Base-by-base conservation (phyloP, 768 basidiomycete species). In the Pleurotus giganteus region DNA sequence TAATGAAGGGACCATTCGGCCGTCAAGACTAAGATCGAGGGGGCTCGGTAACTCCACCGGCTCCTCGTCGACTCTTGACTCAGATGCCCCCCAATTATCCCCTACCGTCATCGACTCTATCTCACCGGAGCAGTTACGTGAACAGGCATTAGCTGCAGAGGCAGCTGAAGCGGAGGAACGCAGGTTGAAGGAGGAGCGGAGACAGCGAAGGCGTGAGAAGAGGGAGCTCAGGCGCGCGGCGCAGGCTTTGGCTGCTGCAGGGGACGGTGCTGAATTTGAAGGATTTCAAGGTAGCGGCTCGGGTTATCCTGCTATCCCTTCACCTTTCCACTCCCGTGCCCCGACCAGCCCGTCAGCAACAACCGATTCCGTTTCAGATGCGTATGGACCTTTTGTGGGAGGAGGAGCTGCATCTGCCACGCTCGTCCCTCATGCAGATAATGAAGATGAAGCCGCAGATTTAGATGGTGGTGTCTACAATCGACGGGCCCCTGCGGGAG, bases 81-180 rank as follows among this genome's bases (percentile, higher is more conserved):
- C 84, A 0, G 88, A 89, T 57, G 87, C 88, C 2, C 80, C 86
- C 4, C 82, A 82, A 1, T 71, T 90, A 12, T 85, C 86, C 47
- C 66, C 80, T 5, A 74, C 79, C 8, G 71, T 76, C 15, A 87
- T 90, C 53, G 78, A 74, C 47, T 73, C 72, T 26, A 61, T 85
- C 32, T 77, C 83, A 4, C 71, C 75, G 0, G 73, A 76, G 0
- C 73, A 68, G 57, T 74, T 70, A 13, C 50, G 47, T 21, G 55
- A 57, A 15, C 42, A 47, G 7, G 54, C 54, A 70, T 67, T 69
- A 31, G 56, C 69, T 56, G 65, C 64, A 34, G 54, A 67, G 46
- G 58, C 70, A 36, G 64, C 71, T 23, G 76, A 71, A 53, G 73
- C 71, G 24, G 77, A 78, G 56, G 71, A 71, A 11, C 68, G 68